Base-by-base conservation (phyloP, 75 land plant genomes). In the Sequoiadendron giganteum region DNA sequence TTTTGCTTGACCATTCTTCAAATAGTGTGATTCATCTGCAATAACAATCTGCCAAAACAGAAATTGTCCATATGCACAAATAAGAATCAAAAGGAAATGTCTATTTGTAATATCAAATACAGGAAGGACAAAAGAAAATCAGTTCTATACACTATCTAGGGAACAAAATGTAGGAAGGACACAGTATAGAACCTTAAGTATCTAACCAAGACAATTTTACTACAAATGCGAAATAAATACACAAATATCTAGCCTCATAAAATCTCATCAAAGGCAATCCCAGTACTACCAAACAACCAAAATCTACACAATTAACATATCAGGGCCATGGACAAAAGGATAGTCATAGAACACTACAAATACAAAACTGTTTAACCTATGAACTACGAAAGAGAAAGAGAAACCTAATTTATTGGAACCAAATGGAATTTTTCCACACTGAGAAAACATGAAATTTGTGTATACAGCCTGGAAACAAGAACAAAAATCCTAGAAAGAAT, bases 1-100 rank as follows among this genome's bases (percentile, higher is more conserved):
- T 90, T 98, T 98, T 80, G 99, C 99, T 91, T 95, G 97, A 61
- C 95, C 95, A 94, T 98, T 98, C 89, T 98, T 98, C 89, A 98
- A 34, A 47, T 95, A 98, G 88, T 98, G 99, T 49, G 99, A 94
- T 86, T 98, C 99, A 89, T 98, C 99, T 87, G 99, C 99, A 89
- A 98, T 94, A 32, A 98, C 95, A 90, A 97, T 91, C 99, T 98
- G 89, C 47, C 89, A 42, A 84, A 89, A 75, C 84, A 47, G 42
- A 38, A 48, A 85, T 47, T 28, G 19, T 65, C 14, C 25, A 32
- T 38, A 32, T 83, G 39, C 14, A 76, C 34, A 32, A 87, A 32
- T 25, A 73, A 28, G 32, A 68, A 70, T 30, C 52, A 39, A 19
- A 85, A 39, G 16, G 9, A 85, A 49, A 42, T 15, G 58, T n/a